phyloP scores from a whole-genome alignment of 2,329 filamentous ascomycete genomes.

The Fusarium verticillioides region DNA sequence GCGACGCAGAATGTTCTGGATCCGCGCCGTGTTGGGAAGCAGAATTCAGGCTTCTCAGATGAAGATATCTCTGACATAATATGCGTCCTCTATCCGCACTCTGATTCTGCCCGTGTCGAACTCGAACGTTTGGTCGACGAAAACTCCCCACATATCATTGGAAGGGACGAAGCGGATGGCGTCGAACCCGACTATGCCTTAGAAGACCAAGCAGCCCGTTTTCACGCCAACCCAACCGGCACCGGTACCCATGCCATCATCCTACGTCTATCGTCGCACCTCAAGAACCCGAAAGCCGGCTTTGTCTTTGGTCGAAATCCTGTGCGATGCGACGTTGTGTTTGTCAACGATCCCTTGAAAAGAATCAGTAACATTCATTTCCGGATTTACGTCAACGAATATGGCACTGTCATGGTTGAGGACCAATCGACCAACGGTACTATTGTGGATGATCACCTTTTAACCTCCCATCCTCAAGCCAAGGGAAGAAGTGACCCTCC shows the following conservation, averaged over 20 bases:
- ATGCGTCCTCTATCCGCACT: conserved; percentile 85
- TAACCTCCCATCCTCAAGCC: conserved; percentile 59
- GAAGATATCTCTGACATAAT: conserved; percentile 89
- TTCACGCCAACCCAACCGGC: conserved; percentile 57
- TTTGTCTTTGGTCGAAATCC: conserved; percentile 88
- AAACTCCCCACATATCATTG: conserved; percentile 61
- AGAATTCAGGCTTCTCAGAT: conserved; percentile 84
- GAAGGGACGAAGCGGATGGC: conserved; percentile 60
- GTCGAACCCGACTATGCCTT: conserved; percentile 62
- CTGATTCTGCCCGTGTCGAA: conserved; percentile 76
- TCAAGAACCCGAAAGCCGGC: conserved; percentile 76
- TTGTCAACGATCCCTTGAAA: conserved; percentile 72
- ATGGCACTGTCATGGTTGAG: conserved; percentile 89
- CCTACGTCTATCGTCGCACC: conserved; percentile 78
- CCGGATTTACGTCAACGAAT: conserved; percentile 88
- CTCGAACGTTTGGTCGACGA: conserved; percentile 65
- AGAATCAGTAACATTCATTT: conserved; percentile 96
- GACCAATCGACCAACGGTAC: conserved; percentile 98
- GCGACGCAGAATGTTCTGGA: conserved; percentile 85
- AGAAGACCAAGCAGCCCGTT: conserved; percentile 62
- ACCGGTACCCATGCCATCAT: conserved; percentile 76
- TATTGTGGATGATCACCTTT: conserved; percentile 77
- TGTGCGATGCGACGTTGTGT: conserved; percentile 76
- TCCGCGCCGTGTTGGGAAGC: conserved; percentile 80
- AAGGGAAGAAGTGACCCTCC: conserved; percentile 51